Base-by-base conservation (phyloP, 805 yeast species). In the Saccharomycopsis selenospora region DNA sequence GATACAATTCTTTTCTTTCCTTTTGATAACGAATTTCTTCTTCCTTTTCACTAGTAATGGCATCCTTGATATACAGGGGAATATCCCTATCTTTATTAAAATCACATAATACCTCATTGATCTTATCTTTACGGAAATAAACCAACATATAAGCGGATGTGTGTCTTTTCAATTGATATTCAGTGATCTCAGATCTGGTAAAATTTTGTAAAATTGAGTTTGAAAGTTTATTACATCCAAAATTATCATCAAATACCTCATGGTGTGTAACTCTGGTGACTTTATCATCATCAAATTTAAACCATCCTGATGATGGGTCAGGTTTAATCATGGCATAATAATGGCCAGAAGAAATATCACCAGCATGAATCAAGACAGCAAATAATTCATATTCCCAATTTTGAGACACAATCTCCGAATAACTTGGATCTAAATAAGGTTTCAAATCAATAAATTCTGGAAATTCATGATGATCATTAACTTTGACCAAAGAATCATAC, bases 131-230 rank as follows among this genome's bases (percentile, higher is more conserved):
- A 47, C 95, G 75, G 54, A 90, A 76, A 61, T 93, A 93, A 2
- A 93, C 98, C 66, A 93, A 76, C 99, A 93, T 93, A 61, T 93
- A 93, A 1, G 99, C 99, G 38, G 93, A 86, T 0, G 98, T 90
- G 33, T 88, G 93, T 42, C 96, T 79, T 55, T 86, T 77, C 25
- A 85, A 67, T 41, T 75, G 71, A 50, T 82, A 81, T 43, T 75
- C 81, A 52, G 79, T 80, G 48, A 78, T 82, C 54, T 83, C 82
- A 13, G 67, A 66, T 57, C 83, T 72, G 0, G 82, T 66, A 67
- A 84, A 65, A 45, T 66, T 68, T 36, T 73, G 67, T 18, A 79
- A 62, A 40, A 74, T 72, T 10, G 68, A 70, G 20, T 71, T 75
- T 1, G 77, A 59, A 17, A 79, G 55, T 49, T 75, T 76, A 48